Percentiles rank a stretch among this genome's conserved stretches.
Evolutionary conservation across 2,329 filamentous ascomycete genomes (phyloP).

Genomic region (Pezicula radicicola): DNA sequence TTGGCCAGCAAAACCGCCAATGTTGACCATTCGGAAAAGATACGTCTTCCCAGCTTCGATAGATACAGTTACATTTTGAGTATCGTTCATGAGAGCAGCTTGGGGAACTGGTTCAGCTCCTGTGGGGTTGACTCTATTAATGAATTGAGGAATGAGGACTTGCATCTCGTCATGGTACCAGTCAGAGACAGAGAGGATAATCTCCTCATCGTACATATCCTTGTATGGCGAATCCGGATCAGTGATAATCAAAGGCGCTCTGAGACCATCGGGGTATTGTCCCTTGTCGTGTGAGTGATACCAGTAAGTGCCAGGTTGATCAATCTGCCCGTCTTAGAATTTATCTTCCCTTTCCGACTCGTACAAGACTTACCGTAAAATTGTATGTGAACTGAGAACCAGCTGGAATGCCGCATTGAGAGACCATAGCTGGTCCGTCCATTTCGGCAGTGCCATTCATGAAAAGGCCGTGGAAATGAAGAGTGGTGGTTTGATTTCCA

Average conservation of each 20-base stretch:
- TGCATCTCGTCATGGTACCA: slow-evolving; percentile 59
- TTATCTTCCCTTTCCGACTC: background rate
- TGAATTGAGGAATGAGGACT: slow-evolving; percentile 41
- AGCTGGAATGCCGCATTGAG: slow-evolving; percentile 62
- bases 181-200: slow-evolving; percentile 54
- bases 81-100: slow-evolving; percentile 66
- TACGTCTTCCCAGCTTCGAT: slow-evolving; percentile 70
- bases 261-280: slow-evolving; percentile 57
- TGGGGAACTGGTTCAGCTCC: slow-evolving; percentile 54
- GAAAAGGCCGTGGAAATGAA: slow-evolving; percentile 70
- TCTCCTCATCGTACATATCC: slow-evolving; percentile 47
- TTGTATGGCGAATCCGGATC: slow-evolving; percentile 47
- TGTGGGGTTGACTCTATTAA: slow-evolving; percentile 43
- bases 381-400: slow-evolving; percentile 63
- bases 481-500: slow-evolving; percentile 56
- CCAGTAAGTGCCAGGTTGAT: slow-evolving; percentile 75
- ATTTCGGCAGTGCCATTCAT: slow-evolving; percentile 64
- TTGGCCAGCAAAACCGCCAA: slow-evolving; percentile 68
- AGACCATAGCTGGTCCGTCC: slow-evolving; percentile 63
- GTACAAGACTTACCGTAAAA: slow-evolving; percentile 50
- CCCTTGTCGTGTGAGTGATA: slow-evolving; percentile 59
- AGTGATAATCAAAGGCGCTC: slow-evolving; percentile 52
- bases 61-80: slow-evolving; percentile 53
- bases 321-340: slow-evolving; percentile 30
- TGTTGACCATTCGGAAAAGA: slow-evolving; percentile 68